Evolutionary conservation across 2,329 filamentous ascomycete genomes (phyloP).

Genomic region (Fusarium beomiforme): DNA sequence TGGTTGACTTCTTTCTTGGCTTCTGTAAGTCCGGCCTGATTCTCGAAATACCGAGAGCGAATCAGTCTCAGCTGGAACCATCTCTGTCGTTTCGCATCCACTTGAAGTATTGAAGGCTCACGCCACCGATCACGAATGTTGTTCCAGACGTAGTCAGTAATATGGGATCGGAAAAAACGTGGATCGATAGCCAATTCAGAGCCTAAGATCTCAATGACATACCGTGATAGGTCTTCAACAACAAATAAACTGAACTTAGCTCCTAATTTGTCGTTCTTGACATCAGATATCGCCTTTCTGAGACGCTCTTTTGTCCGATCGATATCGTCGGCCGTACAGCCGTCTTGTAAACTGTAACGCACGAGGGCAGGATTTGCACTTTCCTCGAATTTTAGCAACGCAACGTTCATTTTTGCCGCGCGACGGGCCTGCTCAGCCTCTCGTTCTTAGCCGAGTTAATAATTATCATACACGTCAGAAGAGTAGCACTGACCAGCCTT

Average conservation of each 20-base stretch:
- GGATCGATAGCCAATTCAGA: not conserved
- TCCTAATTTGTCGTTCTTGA: not conserved
- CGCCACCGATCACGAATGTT: not conserved
- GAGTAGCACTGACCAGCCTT: not conserved
- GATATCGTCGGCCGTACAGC: no score
- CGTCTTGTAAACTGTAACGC: no score
- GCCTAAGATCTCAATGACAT: not conserved
- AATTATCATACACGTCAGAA: no score
- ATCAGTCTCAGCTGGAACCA: not conserved
- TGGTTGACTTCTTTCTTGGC: not conserved
- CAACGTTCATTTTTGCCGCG: not conserved
- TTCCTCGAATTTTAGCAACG: not conserved
- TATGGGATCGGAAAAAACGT: not conserved
- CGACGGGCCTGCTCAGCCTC: not conserved
- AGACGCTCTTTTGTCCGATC: no score
- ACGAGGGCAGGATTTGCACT: not conserved
- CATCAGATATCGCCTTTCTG: not conserved
- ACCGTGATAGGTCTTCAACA: not conserved
- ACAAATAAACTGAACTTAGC: not conserved
- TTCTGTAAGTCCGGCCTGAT: not conserved
- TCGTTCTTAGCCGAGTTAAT: not conserved
- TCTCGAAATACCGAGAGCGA: not conserved
- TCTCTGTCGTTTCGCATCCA: not conserved
- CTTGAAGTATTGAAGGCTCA: not conserved
- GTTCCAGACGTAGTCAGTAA: not conserved